Conservation (phyloP, 305 asterid species). For the Rubia tinctorum region DNA sequence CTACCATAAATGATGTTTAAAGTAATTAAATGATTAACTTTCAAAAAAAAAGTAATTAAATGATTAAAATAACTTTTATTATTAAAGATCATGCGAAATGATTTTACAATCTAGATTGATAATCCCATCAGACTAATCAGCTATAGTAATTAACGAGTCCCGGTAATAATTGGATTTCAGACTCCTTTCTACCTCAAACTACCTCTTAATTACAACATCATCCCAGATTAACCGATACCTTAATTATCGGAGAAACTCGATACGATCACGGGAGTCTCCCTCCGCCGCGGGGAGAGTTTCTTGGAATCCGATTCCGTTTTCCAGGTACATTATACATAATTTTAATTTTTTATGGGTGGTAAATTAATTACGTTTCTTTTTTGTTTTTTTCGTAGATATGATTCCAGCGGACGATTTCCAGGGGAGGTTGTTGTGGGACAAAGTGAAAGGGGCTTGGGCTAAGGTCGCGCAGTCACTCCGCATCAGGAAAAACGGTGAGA, state of each 20-base stretch:
- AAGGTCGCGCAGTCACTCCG: slow-evolving; percentile 46
- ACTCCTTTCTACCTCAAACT: slow-evolving; percentile 9
- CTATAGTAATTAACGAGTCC: neutral
- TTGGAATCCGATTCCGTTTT: neutral
- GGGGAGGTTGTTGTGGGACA: neutral
- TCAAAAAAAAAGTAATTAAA: too few species aligned
- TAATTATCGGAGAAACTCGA: neutral
- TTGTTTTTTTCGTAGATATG: neutral
- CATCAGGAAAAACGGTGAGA: slow-evolving; percentile 45
- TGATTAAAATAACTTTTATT: too few species aligned
- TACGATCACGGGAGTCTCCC: slow-evolving; percentile 3
- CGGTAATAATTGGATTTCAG: neutral
- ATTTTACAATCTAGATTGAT: too few species aligned
- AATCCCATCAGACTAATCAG: too few species aligned
- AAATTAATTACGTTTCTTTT: neutral
- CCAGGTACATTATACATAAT: neutral
- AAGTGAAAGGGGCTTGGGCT: slow-evolving; percentile 46
- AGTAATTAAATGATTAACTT: too few species aligned
- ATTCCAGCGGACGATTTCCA: neutral
- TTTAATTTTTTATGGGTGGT: neutral
- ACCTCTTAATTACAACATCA: neutral
- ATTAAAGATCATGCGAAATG: too few species aligned
- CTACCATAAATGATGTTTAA: too few species aligned
- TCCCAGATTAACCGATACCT: slow-evolving; percentile 3
- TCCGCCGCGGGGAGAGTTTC: neutral